A percentile compares a stretch with the other conserved stretches of the same genome.
Conservation (phyloP, 352 stramenopile species). For the Globisporangium okanoganense region DNA sequence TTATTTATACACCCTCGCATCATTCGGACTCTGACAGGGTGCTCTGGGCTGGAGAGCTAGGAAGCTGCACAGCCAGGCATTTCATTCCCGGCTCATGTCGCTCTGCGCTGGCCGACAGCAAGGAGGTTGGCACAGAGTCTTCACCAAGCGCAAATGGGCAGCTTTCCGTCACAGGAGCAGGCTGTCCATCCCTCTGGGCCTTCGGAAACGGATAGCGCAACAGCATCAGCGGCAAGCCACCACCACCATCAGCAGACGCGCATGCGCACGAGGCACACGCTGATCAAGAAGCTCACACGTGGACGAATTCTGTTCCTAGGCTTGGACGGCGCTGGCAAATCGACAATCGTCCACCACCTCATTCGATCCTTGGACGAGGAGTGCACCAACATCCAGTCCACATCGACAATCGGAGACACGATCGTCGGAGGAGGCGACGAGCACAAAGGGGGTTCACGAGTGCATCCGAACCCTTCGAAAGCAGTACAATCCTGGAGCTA, state of each 20-base stretch:
- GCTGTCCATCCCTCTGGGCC: constrained; percentile 4
- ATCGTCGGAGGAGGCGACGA: background rate
- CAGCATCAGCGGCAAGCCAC: background rate
- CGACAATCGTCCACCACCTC: constrained; percentile 47
- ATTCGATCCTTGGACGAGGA: constrained; percentile 22
- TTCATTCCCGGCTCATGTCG: background rate
- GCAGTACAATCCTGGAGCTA: constrained; percentile 23
- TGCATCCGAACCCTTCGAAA: constrained; percentile 28
- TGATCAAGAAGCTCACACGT: constrained; percentile 34
- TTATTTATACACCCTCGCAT: background rate
- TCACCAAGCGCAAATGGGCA: constrained; percentile 23
- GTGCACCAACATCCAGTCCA: background rate
- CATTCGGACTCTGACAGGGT: background rate
- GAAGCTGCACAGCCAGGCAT: background rate
- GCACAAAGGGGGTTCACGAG: background rate
- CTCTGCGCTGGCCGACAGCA: background rate
- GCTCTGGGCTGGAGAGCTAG: background rate
- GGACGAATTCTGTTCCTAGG: constrained; percentile 47
- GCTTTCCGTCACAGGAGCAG: constrained; percentile 36
- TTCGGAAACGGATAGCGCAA: background rate
- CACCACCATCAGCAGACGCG: background rate
- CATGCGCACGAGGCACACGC: constrained; percentile 25
- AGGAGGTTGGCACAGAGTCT: background rate
- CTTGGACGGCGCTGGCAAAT: constrained; percentile 56
- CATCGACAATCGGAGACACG: constrained; percentile 8